Conservation (phyloP, 1,284 basidiomycete genomes). For the Trichosporon sp. region DNA sequence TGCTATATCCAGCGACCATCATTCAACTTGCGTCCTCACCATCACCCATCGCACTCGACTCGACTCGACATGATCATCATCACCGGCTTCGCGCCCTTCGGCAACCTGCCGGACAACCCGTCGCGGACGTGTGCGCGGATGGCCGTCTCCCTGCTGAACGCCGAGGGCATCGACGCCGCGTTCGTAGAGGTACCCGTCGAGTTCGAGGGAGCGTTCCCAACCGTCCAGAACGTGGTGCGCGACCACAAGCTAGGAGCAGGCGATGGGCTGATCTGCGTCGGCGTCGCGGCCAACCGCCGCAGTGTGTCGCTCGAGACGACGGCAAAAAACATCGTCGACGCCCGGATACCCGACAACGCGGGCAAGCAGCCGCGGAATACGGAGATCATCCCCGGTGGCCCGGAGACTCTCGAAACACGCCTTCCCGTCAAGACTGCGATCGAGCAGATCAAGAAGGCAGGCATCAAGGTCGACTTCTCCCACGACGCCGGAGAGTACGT, state of each 20-base stretch:
- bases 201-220: conserved; percentile 6
- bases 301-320: conserved; percentile 10
- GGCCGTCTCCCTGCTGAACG: conserved; percentile 8
- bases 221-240: not conserved
- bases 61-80: conserved; percentile 12
- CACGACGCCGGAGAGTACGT: conserved; percentile 15
- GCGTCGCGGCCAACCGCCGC: conserved; percentile 10
- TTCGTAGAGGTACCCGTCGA: conserved; percentile 19
- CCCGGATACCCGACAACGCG: conserved; percentile 14
- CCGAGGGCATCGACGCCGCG: conserved; percentile 2
- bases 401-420: conserved; percentile 5
- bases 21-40: not conserved
- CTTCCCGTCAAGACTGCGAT: conserved; percentile 3
- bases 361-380: conserved; percentile 10
- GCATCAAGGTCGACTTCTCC: conserved; percentile 10
- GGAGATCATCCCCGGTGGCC: conserved; percentile 3
- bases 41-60: not conserved
- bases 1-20: no score
- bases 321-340: conserved; percentile 13
- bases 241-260: conserved; percentile 2
- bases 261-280: conserved; percentile 11
- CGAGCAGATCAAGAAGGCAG: not conserved
- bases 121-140: conserved; percentile 3
- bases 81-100: conserved; percentile 20
- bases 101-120: conserved; percentile 15